Conservation (phyloP, 768 basidiomycete species). For the Hypsizygus marmoreus region DNA sequence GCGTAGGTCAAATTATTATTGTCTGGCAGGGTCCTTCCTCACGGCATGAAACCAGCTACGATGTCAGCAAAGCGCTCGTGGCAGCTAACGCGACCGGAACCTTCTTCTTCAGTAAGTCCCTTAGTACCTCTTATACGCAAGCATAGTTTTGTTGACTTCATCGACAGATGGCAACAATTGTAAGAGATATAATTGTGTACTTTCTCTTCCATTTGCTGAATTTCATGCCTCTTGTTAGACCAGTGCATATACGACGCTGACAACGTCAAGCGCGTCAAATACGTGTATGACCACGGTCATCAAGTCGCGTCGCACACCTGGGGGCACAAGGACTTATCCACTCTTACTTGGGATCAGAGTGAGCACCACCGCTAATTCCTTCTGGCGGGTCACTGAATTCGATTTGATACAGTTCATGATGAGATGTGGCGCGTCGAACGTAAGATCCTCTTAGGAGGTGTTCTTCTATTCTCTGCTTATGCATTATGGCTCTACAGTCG, state of each 20-base stretch:
- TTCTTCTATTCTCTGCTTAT: neutral
- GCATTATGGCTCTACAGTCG: constrained; percentile 39
- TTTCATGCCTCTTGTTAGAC: constrained; percentile 21
- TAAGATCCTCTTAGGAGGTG: constrained; percentile 24
- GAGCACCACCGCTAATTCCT: constrained; percentile 8
- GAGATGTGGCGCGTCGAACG: constrained; percentile 49
- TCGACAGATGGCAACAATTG: constrained; percentile 41
- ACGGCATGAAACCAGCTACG: constrained; percentile 23
- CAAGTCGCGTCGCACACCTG: constrained; percentile 50
- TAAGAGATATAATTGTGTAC: constrained; percentile 16
- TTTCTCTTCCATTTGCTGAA: neutral
- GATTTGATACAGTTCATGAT: constrained; percentile 34
- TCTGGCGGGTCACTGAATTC: neutral
- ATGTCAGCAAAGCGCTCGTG: constrained; percentile 36
- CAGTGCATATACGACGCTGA: constrained; percentile 41
- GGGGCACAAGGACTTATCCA: constrained; percentile 40
- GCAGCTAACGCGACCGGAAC: constrained; percentile 39
- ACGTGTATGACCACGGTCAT: constrained; percentile 41
- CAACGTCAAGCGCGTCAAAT: constrained; percentile 32
- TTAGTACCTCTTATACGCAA: neutral
- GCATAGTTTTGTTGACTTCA: neutral
- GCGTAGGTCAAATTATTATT: constrained; percentile 11
- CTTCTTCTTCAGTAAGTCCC: constrained; percentile 45
- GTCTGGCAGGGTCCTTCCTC: neutral
- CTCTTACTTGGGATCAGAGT: constrained; percentile 43